Base-by-base conservation (phyloP, 2,329 filamentous ascomycete genomes). In the Coniochaeta sp. region DNA sequence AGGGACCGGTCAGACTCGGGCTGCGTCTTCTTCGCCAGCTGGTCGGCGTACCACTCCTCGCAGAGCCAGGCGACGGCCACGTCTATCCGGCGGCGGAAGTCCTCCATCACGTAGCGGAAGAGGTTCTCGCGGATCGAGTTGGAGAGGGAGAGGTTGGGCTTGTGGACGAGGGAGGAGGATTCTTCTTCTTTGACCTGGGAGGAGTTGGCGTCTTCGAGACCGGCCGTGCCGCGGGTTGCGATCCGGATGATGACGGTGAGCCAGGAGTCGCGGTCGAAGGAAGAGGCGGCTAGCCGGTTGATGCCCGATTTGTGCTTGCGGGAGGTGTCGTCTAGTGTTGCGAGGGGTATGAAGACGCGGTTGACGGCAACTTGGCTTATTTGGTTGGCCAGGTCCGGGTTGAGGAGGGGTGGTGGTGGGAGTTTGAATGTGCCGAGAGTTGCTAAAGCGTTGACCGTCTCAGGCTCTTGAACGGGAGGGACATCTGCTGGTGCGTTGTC, bases 41-140 rank as follows among this genome's bases (percentile, higher is more conserved):
- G 83, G 66, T 97, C 92, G 61, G 91, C 95, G 68, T 96, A 97
- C 92, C 94, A 99, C 70, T 99, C 94, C 67, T 99, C 94, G 60
- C 87, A 95, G 14, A 99, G 77, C 94, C 94, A 99, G 7, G 86
- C 85, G 49, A 97, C 90, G 1, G 91, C 92, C 20, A 94, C 81
- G 59, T 95, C 91, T 56, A 97, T 91, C 40, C 94, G 85, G 56
- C 81, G 85, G 51, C 92, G 84, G 71, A 96, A 99, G 65, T 97
- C 92, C 57, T 95, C 90, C 56, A 97, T 81, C 47, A 97, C 81
- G 65, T 95, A 96, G 51, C 82, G 78, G 68, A 91, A 94, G 1
- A 99, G 73, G 7, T 83, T 78, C 59, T 95, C 87, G 50, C 94
- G 83, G 57, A 97, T 90, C 6, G 78, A 78, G 61, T 87, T 79